Base-by-base conservation (phyloP, 441 rosid genomes). In the Francoa sonchifolia region DNA sequence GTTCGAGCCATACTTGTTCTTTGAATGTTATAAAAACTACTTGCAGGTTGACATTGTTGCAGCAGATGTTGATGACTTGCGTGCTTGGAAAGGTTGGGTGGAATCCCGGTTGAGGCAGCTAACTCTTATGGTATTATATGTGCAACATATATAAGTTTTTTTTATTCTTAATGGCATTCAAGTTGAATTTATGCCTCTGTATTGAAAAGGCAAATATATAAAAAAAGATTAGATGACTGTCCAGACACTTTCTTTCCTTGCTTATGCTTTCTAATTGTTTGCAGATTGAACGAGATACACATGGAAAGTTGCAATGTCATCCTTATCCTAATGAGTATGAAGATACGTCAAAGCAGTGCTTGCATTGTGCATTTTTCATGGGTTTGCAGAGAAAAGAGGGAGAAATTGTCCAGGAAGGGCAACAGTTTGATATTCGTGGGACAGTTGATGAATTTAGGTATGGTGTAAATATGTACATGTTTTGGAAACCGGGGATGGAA, bases 401-500 rank as follows among this genome's bases (percentile, higher is more conserved):
- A 5, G 75, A 60, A 55, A 33, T 23, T 3, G 59, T 67, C 50
- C 72, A 65, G 49, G 84, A 76, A 47, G 75, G 82, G 14, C 79
- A 76, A 50, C 79, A 79, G 55, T 79, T 79, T 65, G 89, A 79
- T 50, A 76, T 79, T 33, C 65, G 89, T n/a, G 71, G 70, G 6
- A 65, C 84, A 0, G 81, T 76, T 16, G 77, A 73, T 39, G 67
- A 73, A 39, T 79, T 76, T 36, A 66, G 68, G 56, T 68, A 43
- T 46, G 58, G 71, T 2, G 33, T 79, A 23, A 51, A 35, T 30
- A 67, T 64, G 77, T 76, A 76, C 14, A 20, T 61, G 68, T 79
- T 65, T 55, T 73, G 89, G 84, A 69, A 79, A 46, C 82, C 69
- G 1, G 79, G 89, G 43, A 76, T 79, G 89, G 84, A 76, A 21